Conservation (phyloP, 2,329 filamentous ascomycete species). For the Fusarium nurragi region DNA sequence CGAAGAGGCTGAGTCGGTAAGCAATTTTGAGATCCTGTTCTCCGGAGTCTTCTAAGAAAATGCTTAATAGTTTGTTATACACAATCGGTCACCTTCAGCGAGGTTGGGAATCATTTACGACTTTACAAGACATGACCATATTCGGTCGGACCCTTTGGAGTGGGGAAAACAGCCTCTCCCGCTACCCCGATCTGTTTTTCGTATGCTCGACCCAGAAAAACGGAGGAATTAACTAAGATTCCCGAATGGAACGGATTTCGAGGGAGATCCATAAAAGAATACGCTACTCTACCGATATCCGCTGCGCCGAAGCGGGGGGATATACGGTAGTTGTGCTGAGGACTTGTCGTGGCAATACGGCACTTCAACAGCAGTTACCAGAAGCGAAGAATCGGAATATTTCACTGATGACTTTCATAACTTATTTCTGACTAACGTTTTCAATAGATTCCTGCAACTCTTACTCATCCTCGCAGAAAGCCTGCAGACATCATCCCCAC, state of each 20-base stretch:
- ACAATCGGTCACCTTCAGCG: not conserved
- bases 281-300: not conserved
- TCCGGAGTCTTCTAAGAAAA: not conserved
- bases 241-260: constrained; percentile 1
- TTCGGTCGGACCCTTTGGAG: constrained; percentile 12
- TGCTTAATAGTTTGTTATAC: no score
- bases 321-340: not conserved
- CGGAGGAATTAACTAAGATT: constrained; percentile 27
- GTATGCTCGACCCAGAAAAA: not conserved
- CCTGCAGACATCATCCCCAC: not conserved
- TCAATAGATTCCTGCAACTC: not conserved
- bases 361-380: not conserved
- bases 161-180: constrained; percentile 1
- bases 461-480: not conserved
- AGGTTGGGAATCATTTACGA: not conserved
- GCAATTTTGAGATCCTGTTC: not conserved
- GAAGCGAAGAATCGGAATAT: not conserved
- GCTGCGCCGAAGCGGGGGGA: constrained; percentile 16
- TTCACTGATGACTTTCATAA: not conserved
- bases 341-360: not conserved
- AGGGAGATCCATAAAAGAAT: not conserved
- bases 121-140: not conserved
- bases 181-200: not conserved
- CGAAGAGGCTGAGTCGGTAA: not conserved
- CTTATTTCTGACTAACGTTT: not conserved